Evolutionary conservation across 1,284 basidiomycete species (phyloP), one percentile per base, ranked within the genome.

Genomic region (Fistulinella cinereoalba): DNA sequence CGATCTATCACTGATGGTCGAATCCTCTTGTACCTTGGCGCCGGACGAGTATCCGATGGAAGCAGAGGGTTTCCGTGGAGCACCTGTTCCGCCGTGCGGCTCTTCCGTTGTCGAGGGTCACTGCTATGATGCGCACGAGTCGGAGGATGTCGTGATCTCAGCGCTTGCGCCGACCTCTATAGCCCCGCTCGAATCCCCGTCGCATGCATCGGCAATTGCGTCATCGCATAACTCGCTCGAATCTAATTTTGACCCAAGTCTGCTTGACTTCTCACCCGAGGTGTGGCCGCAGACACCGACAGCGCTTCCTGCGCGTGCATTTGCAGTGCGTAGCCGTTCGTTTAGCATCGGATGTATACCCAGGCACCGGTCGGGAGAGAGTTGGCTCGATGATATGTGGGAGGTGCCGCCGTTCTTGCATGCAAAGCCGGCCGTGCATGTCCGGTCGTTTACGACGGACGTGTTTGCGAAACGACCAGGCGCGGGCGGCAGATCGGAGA

Each of bases 171-270:
- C 52, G 2, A 16, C 11, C 13, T 7, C 38, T 5, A 45, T 56
- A 31, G 3, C 40, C 1, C 50, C 50, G 1, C 59, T 71, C 27
- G 63, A 66, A n/a, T 73, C 73, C 2, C 69, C 71, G 0, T 64
- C 67, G 1, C 58, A 56, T n/a, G 56, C 53, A 16, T 56, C 64
- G 15, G 58, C 59, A 2, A 52, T 69, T 15, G 52, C 57, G 9
- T 57, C 57, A 27, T 61, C 62, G 23, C 56, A 64, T 16, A 64
- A 58, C 42, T 64, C 62, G 36, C 44, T 67, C 27, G 51, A 50
- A n/a, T 54, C 60, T 10, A 51, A 52, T 36, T 63, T 68, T 9
- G 56, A 64, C 47, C 55, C 53, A 3, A 47, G 39, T 13, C 42
- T 41, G 46, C 37, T 51, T 11, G 24, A 25, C 10, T 12, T 56